Evolutionary conservation across 345 rosid species (phyloP), one percentile per base, ranked within the genome.

Genomic region (Streptanthus diversifolius): DNA sequence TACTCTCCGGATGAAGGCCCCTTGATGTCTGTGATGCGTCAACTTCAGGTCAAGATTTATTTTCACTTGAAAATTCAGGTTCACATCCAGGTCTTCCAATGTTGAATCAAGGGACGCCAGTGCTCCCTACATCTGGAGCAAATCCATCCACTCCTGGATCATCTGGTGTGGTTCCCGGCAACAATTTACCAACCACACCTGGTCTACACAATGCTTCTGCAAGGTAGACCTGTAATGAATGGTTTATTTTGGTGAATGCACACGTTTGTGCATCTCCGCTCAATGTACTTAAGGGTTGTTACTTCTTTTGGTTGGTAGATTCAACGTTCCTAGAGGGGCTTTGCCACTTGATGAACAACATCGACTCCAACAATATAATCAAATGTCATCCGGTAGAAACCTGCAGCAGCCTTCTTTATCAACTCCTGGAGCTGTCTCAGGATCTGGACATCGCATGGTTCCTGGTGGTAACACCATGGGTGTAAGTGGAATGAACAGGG

Each of bases 261-360:
- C 32, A 52, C 45, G 39, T 66, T 30, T 77, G 67, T 70, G 57
- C 22, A 36, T 54, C 41, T 60, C 58, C 14, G n/a, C 56, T 30
- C 55, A 48, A 64, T 25, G 18, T 48, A 32, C 8, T 14, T 7
- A 14, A 53, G 41, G 66, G 48, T 15, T 8, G n/a, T 12, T 58
- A 49, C 68, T 72, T 58, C 48, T 40, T 45, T 37, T 76, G 36
- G 51, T 47, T 40, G 60, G 89, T 72, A 87, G 92, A 79, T 86
- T 74, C 75, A 80, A 58, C 83, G 88, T 83, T 82, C 87, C 88
- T 52, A 83, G 88, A 79, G 73, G 89, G 58, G 80, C 96, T 82
- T 82, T 85, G 63, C 91, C 87, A 32, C 86, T 68, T 75, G 95
- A 90, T 58, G 98, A 95, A 80, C 98, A 88, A 70, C 97, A 88